Evolutionary conservation across 2,329 filamentous ascomycete species (phyloP), one percentile per base, ranked within the genome.

Genomic region (Rhynchosporium secalis): DNA sequence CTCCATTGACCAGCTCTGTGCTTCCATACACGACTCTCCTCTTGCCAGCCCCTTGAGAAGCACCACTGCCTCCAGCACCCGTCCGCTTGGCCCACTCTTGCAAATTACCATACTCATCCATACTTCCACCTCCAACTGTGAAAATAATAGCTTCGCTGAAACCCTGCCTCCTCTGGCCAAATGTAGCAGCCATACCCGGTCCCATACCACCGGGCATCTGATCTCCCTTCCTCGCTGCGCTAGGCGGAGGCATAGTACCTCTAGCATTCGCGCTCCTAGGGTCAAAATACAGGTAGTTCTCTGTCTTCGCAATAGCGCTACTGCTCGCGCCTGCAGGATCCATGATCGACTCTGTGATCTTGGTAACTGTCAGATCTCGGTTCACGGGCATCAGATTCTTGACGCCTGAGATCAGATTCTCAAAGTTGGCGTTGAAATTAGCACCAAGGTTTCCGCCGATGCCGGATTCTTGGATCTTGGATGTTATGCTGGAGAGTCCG

Each of bases 331-430:
- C 86, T 51, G 91, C 84, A 0, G 95, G 95, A 72, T 99, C 95
- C 94, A 99, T 99, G 72, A 99, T 88, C 1, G 92, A 96, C 76
- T 99, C 95, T 46, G 95, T 94, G 73, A 99, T 97, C 78, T 98
- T 98, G 61, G 96, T 99, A 58, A 99, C 85, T 0, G 95, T 98
- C 9, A 98, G 84, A 73, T 99, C 96, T 71, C 93, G 92, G 78
- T 99, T 96, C 13, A 87, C 91, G 0, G 96, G 95, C n/a, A 99
- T 80, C 77, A 99, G 96, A 77, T 96, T 98, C 78, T 98, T 99
- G 73, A 99, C 94, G 48, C 94, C 94, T 5, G 92, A 94, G 65
- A 98, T 93, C 48, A 99, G 85, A 36, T 90, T 94, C 75, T 98
- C 95, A 72, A 99, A 91, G 75, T 98, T 98, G 59, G 87, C 86